Evolutionary conservation across 164 flowering plant genomes (phyloP).

Genomic region (Tetracentron sinense): DNA sequence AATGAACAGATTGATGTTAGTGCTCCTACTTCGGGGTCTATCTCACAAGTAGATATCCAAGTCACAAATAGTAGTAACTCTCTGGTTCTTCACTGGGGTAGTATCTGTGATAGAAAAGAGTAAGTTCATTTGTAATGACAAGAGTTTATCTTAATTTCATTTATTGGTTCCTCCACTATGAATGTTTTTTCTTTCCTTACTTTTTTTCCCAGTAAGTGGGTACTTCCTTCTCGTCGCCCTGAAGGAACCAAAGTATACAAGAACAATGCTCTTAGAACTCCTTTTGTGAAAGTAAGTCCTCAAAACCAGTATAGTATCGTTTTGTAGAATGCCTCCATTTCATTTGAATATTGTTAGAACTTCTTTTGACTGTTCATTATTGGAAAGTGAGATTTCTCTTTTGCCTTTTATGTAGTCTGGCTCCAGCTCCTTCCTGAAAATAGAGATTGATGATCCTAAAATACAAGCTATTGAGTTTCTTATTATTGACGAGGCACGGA

Average conservation of each 20-base stretch:
- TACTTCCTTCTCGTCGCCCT: conserved; percentile 72
- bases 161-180: not conserved
- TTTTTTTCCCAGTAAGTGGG: conserved; percentile 57
- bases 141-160: not conserved
- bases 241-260: conserved; percentile 69
- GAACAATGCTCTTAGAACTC: conserved; percentile 83
- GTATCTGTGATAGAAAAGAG: conserved; percentile 53
- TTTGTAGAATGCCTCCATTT: not conserved
- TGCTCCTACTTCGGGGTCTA: conserved; percentile 32
- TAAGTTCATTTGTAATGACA: conserved; percentile 26
- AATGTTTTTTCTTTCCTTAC: not conserved
- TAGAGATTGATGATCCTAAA: conserved; percentile 79
- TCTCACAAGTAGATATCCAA: conserved; percentile 47
- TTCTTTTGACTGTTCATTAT: not conserved
- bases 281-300: conserved; percentile 59
- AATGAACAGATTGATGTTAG: conserved; percentile 64
- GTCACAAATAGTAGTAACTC: conserved; percentile 54
- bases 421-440: conserved; percentile 43
- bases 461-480: conserved; percentile 88
- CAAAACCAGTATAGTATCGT: not conserved
- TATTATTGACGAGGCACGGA: conserved; percentile 60
- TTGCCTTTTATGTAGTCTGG: conserved; percentile 53
- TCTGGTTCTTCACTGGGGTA: conserved; percentile 91
- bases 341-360: not conserved
- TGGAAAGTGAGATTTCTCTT: not conserved